Percentiles rank a stretch among this genome's conserved stretches.
Evolutionary conservation across 2,329 filamentous ascomycete genomes (phyloP).

Genomic region (Venturia asperata): DNA sequence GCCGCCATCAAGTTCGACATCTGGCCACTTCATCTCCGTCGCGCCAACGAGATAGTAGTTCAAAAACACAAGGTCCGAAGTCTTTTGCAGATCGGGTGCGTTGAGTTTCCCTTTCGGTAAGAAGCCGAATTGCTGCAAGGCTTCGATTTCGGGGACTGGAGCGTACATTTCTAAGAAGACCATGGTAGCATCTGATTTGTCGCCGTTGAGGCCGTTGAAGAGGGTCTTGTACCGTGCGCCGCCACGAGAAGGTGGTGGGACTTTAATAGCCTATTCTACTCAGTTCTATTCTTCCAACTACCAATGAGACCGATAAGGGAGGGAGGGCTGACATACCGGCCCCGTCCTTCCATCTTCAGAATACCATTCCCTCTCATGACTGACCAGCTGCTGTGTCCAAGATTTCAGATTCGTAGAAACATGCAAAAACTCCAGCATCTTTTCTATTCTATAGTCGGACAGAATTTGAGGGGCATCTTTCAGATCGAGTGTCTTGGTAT

Average conservation of each 20-base stretch:
- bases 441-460: neutral
- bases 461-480: neutral
- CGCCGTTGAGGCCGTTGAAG: neutral
- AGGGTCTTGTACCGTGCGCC: neutral
- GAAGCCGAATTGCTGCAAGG: neutral
- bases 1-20: neutral
- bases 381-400: neutral
- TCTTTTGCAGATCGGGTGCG: neutral
- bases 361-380: conserved; percentile 1
- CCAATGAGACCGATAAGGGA: neutral
- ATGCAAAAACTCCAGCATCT: neutral
- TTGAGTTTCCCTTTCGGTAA: neutral
- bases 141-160: neutral
- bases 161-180: conserved; percentile 2
- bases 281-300: neutral
- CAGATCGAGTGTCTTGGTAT: neutral
- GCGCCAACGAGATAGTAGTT: neutral
- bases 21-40: neutral
- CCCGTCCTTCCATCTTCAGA: neutral
- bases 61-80: neutral
- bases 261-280: neutral
- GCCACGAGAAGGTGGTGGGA: neutral
- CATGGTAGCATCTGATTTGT: neutral
- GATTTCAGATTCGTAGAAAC: neutral
- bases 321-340: neutral